Base-by-base conservation (phyloP, 176 grass and related monocot species). In the Raddia distichophylla region DNA sequence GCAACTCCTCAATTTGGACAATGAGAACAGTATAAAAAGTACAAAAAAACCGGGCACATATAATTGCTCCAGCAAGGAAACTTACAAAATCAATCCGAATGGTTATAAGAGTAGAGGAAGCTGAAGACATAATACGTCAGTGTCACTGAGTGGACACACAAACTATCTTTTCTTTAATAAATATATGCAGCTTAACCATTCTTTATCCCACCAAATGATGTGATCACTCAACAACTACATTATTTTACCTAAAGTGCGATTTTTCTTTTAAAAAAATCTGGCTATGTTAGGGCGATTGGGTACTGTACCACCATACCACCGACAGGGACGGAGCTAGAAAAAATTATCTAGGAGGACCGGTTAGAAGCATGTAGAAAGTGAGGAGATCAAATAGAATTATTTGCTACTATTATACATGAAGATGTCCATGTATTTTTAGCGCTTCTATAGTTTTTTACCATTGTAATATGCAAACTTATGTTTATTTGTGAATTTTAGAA, bases 181-280 rank as follows among this genome's bases (percentile, higher is more conserved):
- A 67, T 43, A 5, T 17, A 1, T 16, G 6, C 7, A 10, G 46
- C 74, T 14, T 60, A 46, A 67, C 77, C 49, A 40, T 52, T 79
- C 55, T 53, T 43, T 43, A 17, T 15, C 20, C 9, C 76, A 67
- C 77, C 63, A 65, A 12, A 78, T 65, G 76, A 79, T 67, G 77
- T 67, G 77, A 79, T 79, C 77, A 55, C 62, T 43, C 62, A 67
- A 50, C 77, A 43, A 79, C 76, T 54, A 3, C 34, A 65, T 40
- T 12, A 64, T 37, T 13, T 65, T 17, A 40, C 34, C 46, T 71
- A 50, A 71, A 71, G 20, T 37, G 14, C 3, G 10, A 10, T 73
- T 34, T 33, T 16, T 27, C 18, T 35, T 32, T 32, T 1, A 3
- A 3, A 40, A 40, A 40, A 32, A 6, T 70, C 46, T 6, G 44